Percentiles rank a stretch among this genome's conserved stretches.
These are phyloP conservation scores for Cicer pinnatifidum DNA, from an alignment of 306 rosid genomes.

Conservation along the genomic window DNA sequence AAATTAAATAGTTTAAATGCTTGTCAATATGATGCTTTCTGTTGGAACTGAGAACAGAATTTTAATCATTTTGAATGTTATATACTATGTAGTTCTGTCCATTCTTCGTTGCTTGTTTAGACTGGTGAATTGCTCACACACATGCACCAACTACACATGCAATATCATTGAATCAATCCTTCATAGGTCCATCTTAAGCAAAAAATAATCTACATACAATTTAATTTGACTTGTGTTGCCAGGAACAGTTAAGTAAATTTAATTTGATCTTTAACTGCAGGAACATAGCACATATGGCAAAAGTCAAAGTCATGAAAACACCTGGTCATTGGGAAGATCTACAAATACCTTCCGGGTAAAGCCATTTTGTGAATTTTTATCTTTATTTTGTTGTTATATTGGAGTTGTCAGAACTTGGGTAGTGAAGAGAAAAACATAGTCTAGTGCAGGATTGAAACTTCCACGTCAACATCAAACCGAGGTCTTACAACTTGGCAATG, in stretches of 20 bases:
- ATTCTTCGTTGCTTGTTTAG: constrained; percentile 30
- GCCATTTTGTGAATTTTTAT: constrained; percentile 12
- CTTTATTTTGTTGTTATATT: background rate
- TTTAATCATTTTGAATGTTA: constrained; percentile 24
- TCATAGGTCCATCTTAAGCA: constrained; percentile 35
- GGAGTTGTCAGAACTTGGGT: background rate
- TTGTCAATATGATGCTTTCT: background rate
- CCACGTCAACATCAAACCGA: constrained; percentile 5
- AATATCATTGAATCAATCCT: constrained; percentile 13
- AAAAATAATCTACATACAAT: no score
- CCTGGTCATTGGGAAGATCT: constrained; percentile 74
- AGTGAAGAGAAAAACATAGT: background rate
- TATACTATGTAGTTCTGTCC: background rate
- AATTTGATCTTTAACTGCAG: constrained; percentile 51
- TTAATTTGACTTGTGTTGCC: background rate
- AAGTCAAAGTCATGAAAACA: constrained; percentile 70
- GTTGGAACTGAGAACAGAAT: background rate
- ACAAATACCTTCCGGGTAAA: constrained; percentile 71
- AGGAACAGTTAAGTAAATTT: constrained; percentile 15
- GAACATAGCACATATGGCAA: constrained; percentile 80
- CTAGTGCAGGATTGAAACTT: constrained; percentile 24
- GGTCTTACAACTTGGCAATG: background rate
- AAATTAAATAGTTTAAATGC: background rate
- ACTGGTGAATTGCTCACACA: background rate
- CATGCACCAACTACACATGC: constrained; percentile 11